Evolutionary conservation across 192 early-diverging fungal species (phyloP).

Genomic region (Tieghemiomyces parasiticus): DNA sequence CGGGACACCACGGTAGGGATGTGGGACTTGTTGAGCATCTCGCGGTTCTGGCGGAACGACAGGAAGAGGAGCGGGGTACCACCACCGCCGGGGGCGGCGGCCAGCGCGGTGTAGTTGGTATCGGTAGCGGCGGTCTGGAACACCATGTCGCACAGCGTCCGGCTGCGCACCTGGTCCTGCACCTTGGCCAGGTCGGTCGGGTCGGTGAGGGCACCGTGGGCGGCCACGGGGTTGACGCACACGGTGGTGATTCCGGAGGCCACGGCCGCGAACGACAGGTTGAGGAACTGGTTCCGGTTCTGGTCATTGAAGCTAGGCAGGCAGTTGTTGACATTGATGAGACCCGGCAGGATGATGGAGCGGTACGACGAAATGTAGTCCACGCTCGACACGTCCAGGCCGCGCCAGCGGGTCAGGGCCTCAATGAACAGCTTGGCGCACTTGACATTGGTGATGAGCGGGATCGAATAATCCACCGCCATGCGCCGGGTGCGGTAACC

Average conservation of each 20-base stretch:
- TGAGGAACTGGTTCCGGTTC: conserved; percentile 36
- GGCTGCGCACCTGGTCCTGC: conserved; percentile 35
- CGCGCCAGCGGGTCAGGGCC: conserved; percentile 63
- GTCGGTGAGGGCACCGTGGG: conserved; percentile 18
- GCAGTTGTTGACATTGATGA: conserved; percentile 67
- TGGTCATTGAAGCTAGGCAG: conserved; percentile 33
- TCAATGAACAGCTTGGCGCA: conserved; percentile 98
- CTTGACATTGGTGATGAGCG: conserved; percentile 98
- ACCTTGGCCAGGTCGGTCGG: conserved; percentile 24
- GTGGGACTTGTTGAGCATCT: conserved; percentile 24
- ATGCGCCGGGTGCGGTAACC: conserved; percentile 92
- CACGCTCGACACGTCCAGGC: conserved; percentile 31
- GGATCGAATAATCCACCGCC: conserved; percentile 94
- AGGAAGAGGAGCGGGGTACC: conserved; percentile 41
- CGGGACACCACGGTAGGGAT: conserved; percentile 47
- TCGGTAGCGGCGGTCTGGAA: conserved; percentile 49
- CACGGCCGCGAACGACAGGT: conserved; percentile 54
- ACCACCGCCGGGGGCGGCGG: conserved; percentile 20
- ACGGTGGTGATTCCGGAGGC: conserved; percentile 78
- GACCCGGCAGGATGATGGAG: conserved; percentile 67
- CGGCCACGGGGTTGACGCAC: conserved; percentile 38
- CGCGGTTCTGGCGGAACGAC: conserved; percentile 28
- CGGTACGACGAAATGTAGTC: conserved; percentile 88
- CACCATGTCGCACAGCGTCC: conserved; percentile 60
- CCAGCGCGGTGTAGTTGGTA: conserved; percentile 40